A percentile compares a stretch with the other conserved stretches of the same genome.
phyloP scores from a whole-genome alignment of 257 asterid genomes.

The Asclepias syriaca region DNA sequence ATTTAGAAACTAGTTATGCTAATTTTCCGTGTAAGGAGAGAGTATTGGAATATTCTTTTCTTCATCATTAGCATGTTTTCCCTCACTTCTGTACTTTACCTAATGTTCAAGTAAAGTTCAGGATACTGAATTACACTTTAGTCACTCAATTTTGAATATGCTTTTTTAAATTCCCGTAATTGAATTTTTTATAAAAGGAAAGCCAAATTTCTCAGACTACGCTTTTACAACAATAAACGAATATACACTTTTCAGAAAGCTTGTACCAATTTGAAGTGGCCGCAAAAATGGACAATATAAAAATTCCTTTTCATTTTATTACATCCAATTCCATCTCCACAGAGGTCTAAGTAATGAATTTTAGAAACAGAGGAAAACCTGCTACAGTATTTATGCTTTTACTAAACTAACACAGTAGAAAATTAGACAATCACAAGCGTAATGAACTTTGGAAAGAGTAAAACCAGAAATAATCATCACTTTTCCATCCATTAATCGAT shows the following conservation, averaged over 20 bases:
- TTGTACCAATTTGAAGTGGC: background rate
- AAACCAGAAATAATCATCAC: no score
- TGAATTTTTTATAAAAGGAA: no score
- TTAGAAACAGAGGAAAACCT: no score
- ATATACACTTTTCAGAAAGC: background rate
- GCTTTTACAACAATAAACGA: background rate
- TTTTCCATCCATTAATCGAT: background rate
- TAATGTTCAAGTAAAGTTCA: background rate
- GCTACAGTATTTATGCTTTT: no score
- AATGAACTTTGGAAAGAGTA: no score
- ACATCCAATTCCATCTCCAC: no score
- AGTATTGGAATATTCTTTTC: background rate
- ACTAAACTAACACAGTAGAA: no score
- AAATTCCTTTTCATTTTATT: no score
- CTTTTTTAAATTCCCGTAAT: background rate
- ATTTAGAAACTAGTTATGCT: no score
- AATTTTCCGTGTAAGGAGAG: background rate
- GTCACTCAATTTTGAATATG: background rate
- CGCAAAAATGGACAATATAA: background rate
- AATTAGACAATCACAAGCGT: no score
- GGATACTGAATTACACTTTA: no score
- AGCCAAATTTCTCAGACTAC: background rate
- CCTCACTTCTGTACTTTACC: background rate
- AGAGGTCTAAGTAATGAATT: no score
- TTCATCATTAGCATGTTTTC: background rate